These are phyloP conservation scores for Pseudogymnoascus sp. DNA, from an alignment of 2,329 filamentous ascomycete genomes.

Conservation along the genomic window DNA sequence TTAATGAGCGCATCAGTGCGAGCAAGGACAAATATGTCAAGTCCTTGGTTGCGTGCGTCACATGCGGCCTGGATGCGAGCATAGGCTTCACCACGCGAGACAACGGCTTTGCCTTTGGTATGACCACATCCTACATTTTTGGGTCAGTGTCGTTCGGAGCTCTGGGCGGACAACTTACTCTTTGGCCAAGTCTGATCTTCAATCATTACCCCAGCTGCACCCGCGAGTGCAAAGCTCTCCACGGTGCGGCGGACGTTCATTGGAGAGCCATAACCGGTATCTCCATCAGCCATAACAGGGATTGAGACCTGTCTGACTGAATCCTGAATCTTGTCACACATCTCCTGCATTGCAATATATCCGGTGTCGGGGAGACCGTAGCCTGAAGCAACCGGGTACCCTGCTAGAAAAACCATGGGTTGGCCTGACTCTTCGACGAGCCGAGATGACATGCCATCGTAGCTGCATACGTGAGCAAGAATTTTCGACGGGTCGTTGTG, in stretches of 20 bases:
- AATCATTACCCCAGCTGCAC: slow-evolving; percentile 36
- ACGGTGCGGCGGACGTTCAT: slow-evolving; percentile 42
- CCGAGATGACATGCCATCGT: slow-evolving; percentile 38
- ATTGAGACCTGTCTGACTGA: slow-evolving; percentile 31
- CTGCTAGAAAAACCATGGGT: slow-evolving; percentile 38
- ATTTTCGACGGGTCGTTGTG: slow-evolving; percentile 37
- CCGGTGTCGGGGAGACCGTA: slow-evolving; percentile 41
- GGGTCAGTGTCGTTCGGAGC: background rate
- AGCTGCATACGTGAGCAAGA: slow-evolving; percentile 36
- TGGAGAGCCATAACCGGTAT: slow-evolving; percentile 42
- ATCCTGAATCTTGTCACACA: slow-evolving; percentile 40
- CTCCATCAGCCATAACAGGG: slow-evolving; percentile 40
- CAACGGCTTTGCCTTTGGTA: slow-evolving; percentile 40
- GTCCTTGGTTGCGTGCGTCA: slow-evolving; percentile 38
- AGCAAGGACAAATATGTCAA: slow-evolving; percentile 40
- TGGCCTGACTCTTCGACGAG: slow-evolving; percentile 41
- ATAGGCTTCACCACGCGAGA: slow-evolving; percentile 38
- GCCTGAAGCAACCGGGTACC: slow-evolving; percentile 35
- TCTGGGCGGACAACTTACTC: slow-evolving; percentile 26
- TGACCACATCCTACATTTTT: slow-evolving; percentile 35
- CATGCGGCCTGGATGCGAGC: slow-evolving; percentile 40
- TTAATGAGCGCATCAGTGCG: slow-evolving; percentile 37
- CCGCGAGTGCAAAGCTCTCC: slow-evolving; percentile 31
- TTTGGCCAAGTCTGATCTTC: slow-evolving; percentile 45
- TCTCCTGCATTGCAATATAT: slow-evolving; percentile 42